A percentile compares a stretch with the other conserved stretches of the same genome.
phyloP scores from a whole-genome alignment of 2,329 filamentous ascomycete species.

The Hirsutella thompsonii region DNA sequence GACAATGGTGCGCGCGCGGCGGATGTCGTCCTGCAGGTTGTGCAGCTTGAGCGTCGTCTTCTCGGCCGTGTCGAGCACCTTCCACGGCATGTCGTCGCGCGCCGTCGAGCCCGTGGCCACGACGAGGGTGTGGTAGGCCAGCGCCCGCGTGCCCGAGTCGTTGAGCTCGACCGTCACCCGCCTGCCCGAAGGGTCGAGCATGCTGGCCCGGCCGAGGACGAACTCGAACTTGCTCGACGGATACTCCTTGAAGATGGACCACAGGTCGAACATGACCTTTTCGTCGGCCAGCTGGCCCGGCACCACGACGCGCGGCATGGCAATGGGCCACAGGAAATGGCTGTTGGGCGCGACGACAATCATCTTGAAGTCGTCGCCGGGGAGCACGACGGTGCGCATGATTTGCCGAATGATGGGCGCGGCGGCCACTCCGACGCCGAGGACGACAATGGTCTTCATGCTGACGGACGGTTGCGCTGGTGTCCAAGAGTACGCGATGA shows the following conservation, averaged over 20 bases:
- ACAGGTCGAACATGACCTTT: conserved; percentile 19
- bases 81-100: conserved; percentile 34
- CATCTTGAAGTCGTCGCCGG: conserved; percentile 26
- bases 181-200: conserved; percentile 27
- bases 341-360: conserved; percentile 33
- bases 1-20: conserved; percentile 32
- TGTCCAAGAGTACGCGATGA: too few species aligned
- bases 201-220: conserved; percentile 32
- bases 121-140: conserved; percentile 39
- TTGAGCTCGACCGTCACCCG: conserved; percentile 26
- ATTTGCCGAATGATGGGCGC: conserved; percentile 36
- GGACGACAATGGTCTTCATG: conserved; percentile 30
- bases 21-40: conserved; percentile 22
- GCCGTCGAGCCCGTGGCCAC: conserved; percentile 39
- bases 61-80: conserved; percentile 27
- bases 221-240: conserved; percentile 35
- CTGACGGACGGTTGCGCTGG: too few species aligned
- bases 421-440: conserved; percentile 34
- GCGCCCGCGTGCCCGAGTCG: conserved; percentile 17
- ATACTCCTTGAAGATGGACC: conserved; percentile 35
- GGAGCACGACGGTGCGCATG: conserved; percentile 28
- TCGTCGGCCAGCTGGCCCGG: conserved; percentile 31
- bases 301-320: conserved; percentile 32
- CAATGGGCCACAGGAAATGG: conserved; percentile 36
- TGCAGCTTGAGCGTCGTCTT: conserved; percentile 26